Base-by-base conservation (phyloP, 371 early-diverging fungal genomes). In the Actinomucor elegans region DNA sequence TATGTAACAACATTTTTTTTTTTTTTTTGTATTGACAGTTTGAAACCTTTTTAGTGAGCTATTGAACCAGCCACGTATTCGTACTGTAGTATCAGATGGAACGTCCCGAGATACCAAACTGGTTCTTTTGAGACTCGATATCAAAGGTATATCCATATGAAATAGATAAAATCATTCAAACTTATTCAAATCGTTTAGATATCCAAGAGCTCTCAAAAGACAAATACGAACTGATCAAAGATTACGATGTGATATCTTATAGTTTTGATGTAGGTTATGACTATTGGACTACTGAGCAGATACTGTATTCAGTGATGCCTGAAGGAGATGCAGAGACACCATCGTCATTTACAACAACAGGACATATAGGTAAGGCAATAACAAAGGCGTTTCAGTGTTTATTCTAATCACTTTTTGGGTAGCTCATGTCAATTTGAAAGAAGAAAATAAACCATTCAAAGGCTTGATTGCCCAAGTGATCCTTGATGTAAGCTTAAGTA, bases 351-450 rank as follows among this genome's bases (percentile, higher is more conserved):
- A 94, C 95, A 35, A 84, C 91, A 15, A 86, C 95, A 41, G 99
- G 99, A 4, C 98, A 98, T 70, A 97, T 98, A 62, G 96, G 91
- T 88, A 77, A 35, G 2, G 4, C 0, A 23, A 0, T 11, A 21
- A 46, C 1, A 37, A 24, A 5, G 6, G 26, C 21, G 34, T 14
- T 2, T 3, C 4, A 20, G 2, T 20, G 24, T 3, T 17, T 34
- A 14, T 23, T 7, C 44, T 44, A 28, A 44, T 44, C 8, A 15
- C 1, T 10, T 3, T 9, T 8, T 31, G 31, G 6, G 4, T 60
- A 87, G 94, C 98, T 1, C 99, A 98, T 64, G 83, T 99, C 79
- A 99, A 99, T 66, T 69, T 99, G 44, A 84, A 94, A 44, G 91
- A 92, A 27, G 91, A 95, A 55, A 86, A 86, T 43, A 69, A 84